phyloP scores from a whole-genome alignment of 345 rosid genomes.

The Syzygium jambos region DNA sequence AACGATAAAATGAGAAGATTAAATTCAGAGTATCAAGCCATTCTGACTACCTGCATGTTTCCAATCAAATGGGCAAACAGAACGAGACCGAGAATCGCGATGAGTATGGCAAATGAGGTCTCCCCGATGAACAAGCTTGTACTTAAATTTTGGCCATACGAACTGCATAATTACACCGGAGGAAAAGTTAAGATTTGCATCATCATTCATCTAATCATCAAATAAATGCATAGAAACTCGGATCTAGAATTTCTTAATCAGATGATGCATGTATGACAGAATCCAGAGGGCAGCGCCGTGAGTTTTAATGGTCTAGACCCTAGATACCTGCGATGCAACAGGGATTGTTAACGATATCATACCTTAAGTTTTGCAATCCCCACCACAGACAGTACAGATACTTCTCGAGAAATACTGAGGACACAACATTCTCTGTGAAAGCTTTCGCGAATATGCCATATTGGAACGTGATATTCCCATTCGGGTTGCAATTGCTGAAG shows the following conservation, averaged over 20 bases:
- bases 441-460: conserved; percentile 65
- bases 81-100: conserved; percentile 37
- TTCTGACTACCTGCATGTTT: conserved; percentile 35
- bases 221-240: not conserved
- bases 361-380: conserved; percentile 91
- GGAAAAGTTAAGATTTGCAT: not conserved
- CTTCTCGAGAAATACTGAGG: conserved; percentile 51
- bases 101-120: conserved; percentile 33
- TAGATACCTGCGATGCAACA: not conserved
- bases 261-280: not conserved
- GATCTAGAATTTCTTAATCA: not conserved
- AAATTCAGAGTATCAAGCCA: not conserved
- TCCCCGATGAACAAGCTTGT: conserved; percentile 43
- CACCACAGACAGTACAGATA: conserved; percentile 85
- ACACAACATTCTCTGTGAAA: conserved; percentile 35
- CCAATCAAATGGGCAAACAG: conserved; percentile 48
- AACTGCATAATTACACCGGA: conserved; percentile 15
- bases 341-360: not conserved
- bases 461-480: conserved; percentile 15
- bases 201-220: not conserved
- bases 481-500: conserved; percentile 49
- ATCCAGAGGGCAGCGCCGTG: too few relatives aligned
- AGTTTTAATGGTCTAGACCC: not conserved
- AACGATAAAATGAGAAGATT: not conserved
- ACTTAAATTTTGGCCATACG: conserved; percentile 28